phyloP scores from a whole-genome alignment of 2,329 filamentous ascomycete genomes.

The Rhynchosporium secalis region DNA sequence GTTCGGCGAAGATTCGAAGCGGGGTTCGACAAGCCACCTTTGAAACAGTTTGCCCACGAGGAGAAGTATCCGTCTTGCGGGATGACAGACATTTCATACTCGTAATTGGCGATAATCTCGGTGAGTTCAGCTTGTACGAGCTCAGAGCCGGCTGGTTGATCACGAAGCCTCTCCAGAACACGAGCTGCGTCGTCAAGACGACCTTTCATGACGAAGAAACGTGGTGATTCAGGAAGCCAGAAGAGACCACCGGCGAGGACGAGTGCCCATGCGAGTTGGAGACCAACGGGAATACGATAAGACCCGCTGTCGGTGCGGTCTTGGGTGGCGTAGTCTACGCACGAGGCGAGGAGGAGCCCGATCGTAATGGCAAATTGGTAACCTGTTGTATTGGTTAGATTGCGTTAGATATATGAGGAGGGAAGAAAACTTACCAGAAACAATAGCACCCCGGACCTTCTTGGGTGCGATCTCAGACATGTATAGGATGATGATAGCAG shows the following conservation, averaged over 20 bases:
- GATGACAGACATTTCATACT: constrained; percentile 72
- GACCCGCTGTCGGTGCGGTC: constrained; percentile 60
- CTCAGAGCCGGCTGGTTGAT: constrained; percentile 69
- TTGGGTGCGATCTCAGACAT: constrained; percentile 65
- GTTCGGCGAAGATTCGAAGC: constrained; percentile 68
- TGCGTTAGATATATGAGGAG: constrained; percentile 50
- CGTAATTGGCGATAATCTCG: constrained; percentile 86
- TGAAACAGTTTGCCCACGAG: constrained; percentile 71
- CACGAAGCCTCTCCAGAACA: constrained; percentile 68
- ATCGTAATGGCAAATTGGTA: constrained; percentile 85
- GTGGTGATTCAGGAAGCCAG: constrained; percentile 78
- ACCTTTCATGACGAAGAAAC: constrained; percentile 80
- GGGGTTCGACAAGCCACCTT: constrained; percentile 69
- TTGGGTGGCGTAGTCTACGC: constrained; percentile 72
- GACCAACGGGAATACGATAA: constrained; percentile 77
- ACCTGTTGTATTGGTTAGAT: constrained; percentile 47
- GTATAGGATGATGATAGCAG: constrained; percentile 78
- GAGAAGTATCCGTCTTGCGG: constrained; percentile 66
- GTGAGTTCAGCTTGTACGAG: constrained; percentile 76
- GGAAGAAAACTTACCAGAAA: constrained; percentile 19
- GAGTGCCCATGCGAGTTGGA: constrained; percentile 80
- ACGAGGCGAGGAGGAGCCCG: constrained; percentile 72
- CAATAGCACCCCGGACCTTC: constrained; percentile 22
- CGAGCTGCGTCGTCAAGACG: constrained; percentile 62
- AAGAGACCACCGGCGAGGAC: constrained; percentile 72